Conservation (phyloP, 345 rosid genomes). For the Boechera divaricarpa region DNA sequence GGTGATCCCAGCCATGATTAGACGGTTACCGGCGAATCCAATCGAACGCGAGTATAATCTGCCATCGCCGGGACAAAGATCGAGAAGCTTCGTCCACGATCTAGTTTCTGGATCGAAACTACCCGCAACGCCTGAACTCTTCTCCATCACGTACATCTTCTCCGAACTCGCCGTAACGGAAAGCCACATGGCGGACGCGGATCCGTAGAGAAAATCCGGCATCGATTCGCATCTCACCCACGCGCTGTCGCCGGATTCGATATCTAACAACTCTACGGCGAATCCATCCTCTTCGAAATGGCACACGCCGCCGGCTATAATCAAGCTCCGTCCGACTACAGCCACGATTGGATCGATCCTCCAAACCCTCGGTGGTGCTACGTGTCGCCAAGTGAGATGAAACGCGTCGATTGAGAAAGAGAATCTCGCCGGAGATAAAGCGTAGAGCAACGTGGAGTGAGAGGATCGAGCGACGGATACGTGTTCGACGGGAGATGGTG, state of each 20-base stretch:
- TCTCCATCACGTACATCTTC: constrained; percentile 60
- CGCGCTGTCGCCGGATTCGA: constrained; percentile 27
- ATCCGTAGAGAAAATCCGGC: constrained; percentile 59
- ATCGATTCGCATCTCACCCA: constrained; percentile 67
- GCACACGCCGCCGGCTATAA: constrained; percentile 70
- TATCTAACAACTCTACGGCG: constrained; percentile 66
- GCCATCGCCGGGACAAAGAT: constrained; percentile 44
- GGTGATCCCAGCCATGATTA: constrained; percentile 57
- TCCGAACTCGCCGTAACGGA: constrained; percentile 53
- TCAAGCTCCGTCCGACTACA: constrained; percentile 49
- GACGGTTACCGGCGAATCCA: constrained; percentile 43
- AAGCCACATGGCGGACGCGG: constrained; percentile 67
- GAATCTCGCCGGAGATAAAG: constrained; percentile 56
- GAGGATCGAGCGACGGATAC: constrained; percentile 59
- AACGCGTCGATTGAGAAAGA: constrained; percentile 80
- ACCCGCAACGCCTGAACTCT: constrained; percentile 53
- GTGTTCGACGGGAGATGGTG: constrained; percentile 33
- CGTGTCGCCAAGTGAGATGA: constrained; percentile 69
- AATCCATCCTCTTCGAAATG: constrained; percentile 76
- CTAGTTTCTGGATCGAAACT: constrained; percentile 58
- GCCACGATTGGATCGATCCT: constrained; percentile 76
- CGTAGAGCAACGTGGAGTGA: constrained; percentile 64
- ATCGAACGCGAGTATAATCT: constrained; percentile 45
- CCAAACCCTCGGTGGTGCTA: constrained; percentile 59
- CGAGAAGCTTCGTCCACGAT: constrained; percentile 61